Percentiles rank a stretch among this genome's conserved stretches.
Conservation (phyloP, 2,329 filamentous ascomycete genomes). For the Didymella pinodella region DNA sequence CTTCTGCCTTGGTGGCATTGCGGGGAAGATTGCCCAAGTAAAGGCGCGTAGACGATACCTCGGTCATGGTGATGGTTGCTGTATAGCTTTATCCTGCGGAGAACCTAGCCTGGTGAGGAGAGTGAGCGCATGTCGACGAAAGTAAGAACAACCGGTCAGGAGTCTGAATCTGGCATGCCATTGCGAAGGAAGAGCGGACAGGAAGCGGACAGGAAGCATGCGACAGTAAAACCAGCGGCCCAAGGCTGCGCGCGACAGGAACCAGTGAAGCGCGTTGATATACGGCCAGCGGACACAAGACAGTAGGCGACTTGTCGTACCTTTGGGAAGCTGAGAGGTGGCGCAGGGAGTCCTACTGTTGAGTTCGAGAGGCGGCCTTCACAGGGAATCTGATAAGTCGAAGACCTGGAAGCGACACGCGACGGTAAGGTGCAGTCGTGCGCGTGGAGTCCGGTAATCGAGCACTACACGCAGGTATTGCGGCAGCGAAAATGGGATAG, state of each 20-base stretch:
- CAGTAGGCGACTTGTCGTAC: constrained; percentile 39
- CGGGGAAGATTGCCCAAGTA: constrained; percentile 98
- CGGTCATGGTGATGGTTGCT: constrained; percentile 65
- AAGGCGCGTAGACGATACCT: constrained; percentile 93
- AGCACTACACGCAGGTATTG: constrained; percentile 27
- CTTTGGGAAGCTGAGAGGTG: constrained; percentile 33
- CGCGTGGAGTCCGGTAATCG: constrained; percentile 13
- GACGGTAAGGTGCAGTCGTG: constrained; percentile 22
- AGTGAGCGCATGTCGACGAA: constrained; percentile 45
- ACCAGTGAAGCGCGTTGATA: constrained; percentile 32
- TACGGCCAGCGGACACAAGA: constrained; percentile 33
- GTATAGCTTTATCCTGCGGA: constrained; percentile 28
- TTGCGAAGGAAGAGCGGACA: constrained; percentile 26
- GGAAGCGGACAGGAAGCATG: constrained; percentile 30
- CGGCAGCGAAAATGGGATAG: constrained; percentile 27
- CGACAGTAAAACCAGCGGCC: constrained; percentile 37
- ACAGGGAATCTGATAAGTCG: constrained; percentile 31
- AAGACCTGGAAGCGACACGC: constrained; percentile 28
- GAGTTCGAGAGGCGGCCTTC: constrained; percentile 26
- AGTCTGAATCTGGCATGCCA: constrained; percentile 36
- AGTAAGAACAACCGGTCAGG: constrained; percentile 33
- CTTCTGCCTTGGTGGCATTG: constrained; percentile 95
- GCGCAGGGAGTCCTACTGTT: constrained; percentile 30
- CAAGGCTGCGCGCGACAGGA: constrained; percentile 37
- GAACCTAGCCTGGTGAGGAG: constrained; percentile 45